Percentiles rank a stretch among this genome's conserved stretches.
phyloP scores from a whole-genome alignment of 2,329 filamentous ascomycete genomes.

The Ophiostoma ips region DNA sequence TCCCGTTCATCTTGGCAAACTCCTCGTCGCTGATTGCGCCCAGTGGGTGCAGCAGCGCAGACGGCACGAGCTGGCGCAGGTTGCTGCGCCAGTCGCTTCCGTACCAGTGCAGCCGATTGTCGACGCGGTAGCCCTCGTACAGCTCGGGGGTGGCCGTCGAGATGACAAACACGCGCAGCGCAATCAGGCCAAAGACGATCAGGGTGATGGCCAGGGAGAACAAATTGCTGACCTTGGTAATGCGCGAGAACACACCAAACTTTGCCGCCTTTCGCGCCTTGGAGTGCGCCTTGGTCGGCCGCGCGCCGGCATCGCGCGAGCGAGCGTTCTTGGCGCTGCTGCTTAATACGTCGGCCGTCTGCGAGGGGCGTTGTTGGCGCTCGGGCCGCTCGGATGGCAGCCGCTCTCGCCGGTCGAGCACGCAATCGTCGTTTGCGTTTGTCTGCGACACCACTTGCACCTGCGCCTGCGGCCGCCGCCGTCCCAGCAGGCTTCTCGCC shows the following conservation, averaged over 20 bases:
- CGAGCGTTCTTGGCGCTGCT: neutral
- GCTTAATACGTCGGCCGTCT: neutral
- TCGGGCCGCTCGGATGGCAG: neutral
- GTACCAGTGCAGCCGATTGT: slow-evolving; percentile 16
- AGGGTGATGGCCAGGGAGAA: slow-evolving; percentile 10
- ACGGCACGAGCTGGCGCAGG: slow-evolving; percentile 15
- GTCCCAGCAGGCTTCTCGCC: slow-evolving; percentile 1
- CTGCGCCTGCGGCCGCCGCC: neutral
- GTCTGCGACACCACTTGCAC: neutral
- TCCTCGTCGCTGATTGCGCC: slow-evolving; percentile 15
- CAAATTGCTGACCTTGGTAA: neutral
- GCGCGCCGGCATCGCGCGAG: neutral
- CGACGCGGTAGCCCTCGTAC: slow-evolving; percentile 14
- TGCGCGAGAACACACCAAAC: neutral
- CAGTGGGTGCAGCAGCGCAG: slow-evolving; percentile 13
- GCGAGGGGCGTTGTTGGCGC: neutral
- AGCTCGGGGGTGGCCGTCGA: slow-evolving; percentile 10
- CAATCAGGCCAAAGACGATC: slow-evolving; percentile 8
- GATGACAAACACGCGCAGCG: slow-evolving; percentile 12
- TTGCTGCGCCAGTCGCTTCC: slow-evolving; percentile 15
- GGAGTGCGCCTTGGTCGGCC: neutral
- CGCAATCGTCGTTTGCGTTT: neutral
- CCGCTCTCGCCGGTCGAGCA: neutral
- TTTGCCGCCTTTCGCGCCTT: neutral
- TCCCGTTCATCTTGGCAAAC: slow-evolving; percentile 15